These are phyloP conservation scores for Centrapalus pauciflorus DNA, from an alignment of 129 eudicot species.

Conservation along the genomic window DNA sequence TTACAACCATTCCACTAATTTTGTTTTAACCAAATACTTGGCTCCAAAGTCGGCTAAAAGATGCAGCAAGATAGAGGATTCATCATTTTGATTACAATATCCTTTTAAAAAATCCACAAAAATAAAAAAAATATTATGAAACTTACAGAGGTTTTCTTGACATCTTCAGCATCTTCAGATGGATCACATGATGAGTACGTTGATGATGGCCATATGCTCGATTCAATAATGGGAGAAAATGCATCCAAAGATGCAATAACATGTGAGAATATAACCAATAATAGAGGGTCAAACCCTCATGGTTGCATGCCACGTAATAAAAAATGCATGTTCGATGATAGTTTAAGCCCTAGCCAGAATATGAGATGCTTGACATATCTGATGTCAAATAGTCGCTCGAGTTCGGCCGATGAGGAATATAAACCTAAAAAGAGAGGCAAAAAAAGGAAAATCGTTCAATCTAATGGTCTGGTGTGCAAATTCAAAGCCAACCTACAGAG, in stretches of 20 bases:
- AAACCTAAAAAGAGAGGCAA: conserved; percentile 20
- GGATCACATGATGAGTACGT: too few relatives aligned
- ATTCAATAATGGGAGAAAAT: too few relatives aligned
- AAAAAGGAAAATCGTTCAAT: conserved; percentile 20
- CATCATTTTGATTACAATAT: neutral
- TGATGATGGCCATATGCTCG: too few relatives aligned
- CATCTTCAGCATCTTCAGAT: conserved; percentile 79
- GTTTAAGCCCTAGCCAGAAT: conserved; percentile 26
- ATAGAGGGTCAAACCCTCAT: conserved; percentile 11
- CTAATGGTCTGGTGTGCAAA: neutral
- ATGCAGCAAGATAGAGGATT: conserved; percentile 48
- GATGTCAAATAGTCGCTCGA: conserved; percentile 25
- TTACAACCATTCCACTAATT: conserved; percentile 4
- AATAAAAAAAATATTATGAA: conserved; percentile 5
- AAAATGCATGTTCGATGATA: conserved; percentile 24
- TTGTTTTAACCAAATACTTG: conserved; percentile 37
- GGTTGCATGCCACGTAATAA: conserved; percentile 37
- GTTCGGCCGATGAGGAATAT: conserved; percentile 21
- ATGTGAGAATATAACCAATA: too few relatives aligned
- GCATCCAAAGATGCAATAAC: too few relatives aligned
- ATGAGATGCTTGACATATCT: conserved; percentile 36
- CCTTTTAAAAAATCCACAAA: neutral
- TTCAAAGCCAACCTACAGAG: neutral
- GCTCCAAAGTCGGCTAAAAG: conserved; percentile 68
- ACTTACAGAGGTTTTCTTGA: conserved; percentile 68